A percentile compares a stretch with the other conserved stretches of the same genome.
These are phyloP conservation scores for Agastache rugosa DNA, from an alignment of 257 asterid species.

Conservation along the genomic window DNA sequence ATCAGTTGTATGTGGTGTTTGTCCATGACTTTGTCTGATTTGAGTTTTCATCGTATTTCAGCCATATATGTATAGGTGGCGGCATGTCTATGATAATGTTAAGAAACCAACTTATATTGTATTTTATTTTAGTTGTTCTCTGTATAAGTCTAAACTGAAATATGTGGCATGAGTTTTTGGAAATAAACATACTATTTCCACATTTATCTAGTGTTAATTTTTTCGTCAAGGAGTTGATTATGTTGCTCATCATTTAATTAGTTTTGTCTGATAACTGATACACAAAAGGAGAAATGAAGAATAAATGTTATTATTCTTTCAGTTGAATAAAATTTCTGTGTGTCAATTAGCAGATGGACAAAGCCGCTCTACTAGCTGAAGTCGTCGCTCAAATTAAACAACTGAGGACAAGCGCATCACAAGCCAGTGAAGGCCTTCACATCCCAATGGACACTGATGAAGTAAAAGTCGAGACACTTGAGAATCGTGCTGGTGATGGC, in stretches of 20 bases:
- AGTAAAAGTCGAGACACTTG: conserved; percentile 58
- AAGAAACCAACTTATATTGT: not conserved
- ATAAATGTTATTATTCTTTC: not conserved
- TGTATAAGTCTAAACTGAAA: not conserved
- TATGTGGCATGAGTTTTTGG: not conserved
- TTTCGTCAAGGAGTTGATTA: no score
- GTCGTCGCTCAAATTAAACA: conserved; percentile 72
- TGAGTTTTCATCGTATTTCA: conserved; percentile 23
- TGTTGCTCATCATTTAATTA: not conserved
- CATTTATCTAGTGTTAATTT: not conserved
- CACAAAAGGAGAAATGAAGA: not conserved
- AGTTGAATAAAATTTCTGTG: not conserved
- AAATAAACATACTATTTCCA: conserved; percentile 13
- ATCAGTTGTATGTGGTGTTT: conserved; percentile 28
- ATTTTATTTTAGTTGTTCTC: not conserved
- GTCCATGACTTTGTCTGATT: conserved; percentile 30
- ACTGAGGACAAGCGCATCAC: conserved; percentile 54
- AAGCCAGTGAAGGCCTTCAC: conserved; percentile 57
- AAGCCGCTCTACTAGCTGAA: conserved; percentile 80
- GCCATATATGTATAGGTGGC: not conserved
- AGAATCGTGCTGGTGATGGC: conserved; percentile 43
- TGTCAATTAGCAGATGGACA: conserved; percentile 68
- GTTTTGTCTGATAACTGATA: not conserved
- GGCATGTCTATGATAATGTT: conserved; percentile 19
- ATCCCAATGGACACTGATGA: conserved; percentile 84